Base-by-base conservation (phyloP, 352 stramenopile genomes). In the Phytophthora agathidicida region DNA sequence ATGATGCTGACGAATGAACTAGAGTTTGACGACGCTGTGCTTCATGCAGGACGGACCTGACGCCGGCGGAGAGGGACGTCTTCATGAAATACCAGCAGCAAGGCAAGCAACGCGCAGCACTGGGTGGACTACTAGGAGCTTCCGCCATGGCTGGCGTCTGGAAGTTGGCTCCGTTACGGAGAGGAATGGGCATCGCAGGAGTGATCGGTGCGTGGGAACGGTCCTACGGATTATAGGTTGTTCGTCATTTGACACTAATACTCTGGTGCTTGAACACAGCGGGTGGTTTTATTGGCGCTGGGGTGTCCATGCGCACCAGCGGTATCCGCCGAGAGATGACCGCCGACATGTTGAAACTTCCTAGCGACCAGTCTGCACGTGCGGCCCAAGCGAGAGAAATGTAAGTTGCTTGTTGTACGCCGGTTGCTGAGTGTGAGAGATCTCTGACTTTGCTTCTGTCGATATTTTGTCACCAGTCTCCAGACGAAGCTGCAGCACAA, bases 401-500 rank as follows among this genome's bases (percentile, higher is more conserved):
- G 50, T 60, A 33, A 10, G 32, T 54, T 1, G 6, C 19, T 3
- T 41, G 19, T 17, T 41, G 8, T 3, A 16, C 16, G n/a, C n/a
- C n/a, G n/a, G n/a, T n/a, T n/a, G n/a, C n/a, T n/a, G 23, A 52
- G 19, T 8, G 30, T 16, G 23, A n/a, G 5, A n/a, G 5, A 14
- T 39, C 10, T 42, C 20, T 37, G 30, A 28, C 31, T 9, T 3
- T 32, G 11, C n/a, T 35, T 36, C n/a, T n/a, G n/a, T n/a, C n/a
- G n/a, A 13, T 48, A 28, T 36, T n/a, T 26, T 50, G 50, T 20
- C 38, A 50, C 5, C 28, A 59, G 50, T 20, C 38, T 59, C 5
- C 28, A 30, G 20, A 50, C 50, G 38, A 59, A 59, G 50, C 28
- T 59, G 19, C 38, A 24, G 13, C 30, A 59, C n/a, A 59, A 59